Base-by-base conservation (phyloP, 495 filamentous ascomycete genomes). In the Bathelium albidoporum region DNA sequence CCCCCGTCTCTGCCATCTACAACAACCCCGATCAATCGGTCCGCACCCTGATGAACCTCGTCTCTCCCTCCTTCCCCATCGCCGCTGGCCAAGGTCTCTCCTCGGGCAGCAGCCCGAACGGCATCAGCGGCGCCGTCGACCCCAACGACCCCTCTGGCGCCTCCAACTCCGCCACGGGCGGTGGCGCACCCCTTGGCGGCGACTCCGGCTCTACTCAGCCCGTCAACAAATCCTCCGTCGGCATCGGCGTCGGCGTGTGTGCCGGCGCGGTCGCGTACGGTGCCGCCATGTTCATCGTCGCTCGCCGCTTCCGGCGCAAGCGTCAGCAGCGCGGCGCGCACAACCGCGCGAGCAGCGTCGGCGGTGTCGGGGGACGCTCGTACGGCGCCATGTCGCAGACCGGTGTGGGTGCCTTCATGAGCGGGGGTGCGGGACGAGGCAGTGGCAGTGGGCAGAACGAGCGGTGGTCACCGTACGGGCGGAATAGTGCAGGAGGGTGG, bases 211-310 rank as follows among this genome's bases (percentile, higher is more conserved):
- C 73, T 58, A 81, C 83, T 32, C 73, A 77, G 44, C 77, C 81
- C 28, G 83, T 90, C 59, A 83, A 82, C 59, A 83, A 84, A 61
- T 89, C 87, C 70, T 93, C 88, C n/a, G 88, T 90, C 58, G 91
- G 87, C 66, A 90, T 97, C 72, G 89, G 85, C 58, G 77, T 86
- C 55, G 89, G 87, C 68, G 87, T 89, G 60, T 83, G 91, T 32
- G 84, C 81, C 45, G 90, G 91, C 70, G 90, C 90, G 18, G 86
- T 87, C 53, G 88, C 87, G n/a, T 98, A 98, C 69, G 95, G 92
- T 72, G 93, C 89, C n/a, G 95, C 90, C 73, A 97, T 98, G 94
- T 95, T 97, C 77, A 88, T 92, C 73, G 83, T 97, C 66, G 94
- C 94, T 28, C 84, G 95, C 53, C 82, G 94, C 64, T 98, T 97